Conservation (phyloP, 108 stramenopile species). For the Stephanodiscus minutulus region DNA sequence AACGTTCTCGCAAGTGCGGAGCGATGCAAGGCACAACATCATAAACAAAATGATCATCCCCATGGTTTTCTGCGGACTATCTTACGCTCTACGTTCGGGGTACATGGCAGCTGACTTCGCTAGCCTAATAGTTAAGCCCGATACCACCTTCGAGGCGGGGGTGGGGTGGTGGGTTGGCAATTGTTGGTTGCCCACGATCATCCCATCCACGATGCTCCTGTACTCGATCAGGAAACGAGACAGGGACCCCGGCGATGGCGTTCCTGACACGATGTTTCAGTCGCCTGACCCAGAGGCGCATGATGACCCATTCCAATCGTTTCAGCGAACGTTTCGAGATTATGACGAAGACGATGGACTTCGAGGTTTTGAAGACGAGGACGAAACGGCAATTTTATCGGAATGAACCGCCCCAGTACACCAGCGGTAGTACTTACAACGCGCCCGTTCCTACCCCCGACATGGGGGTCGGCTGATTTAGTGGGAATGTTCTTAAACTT, state of each 20-base stretch:
- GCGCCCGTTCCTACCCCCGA: too few species aligned
- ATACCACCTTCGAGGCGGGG: conserved; percentile 30
- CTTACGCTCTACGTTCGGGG: conserved; percentile 46
- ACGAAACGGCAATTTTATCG: conserved; percentile 5
- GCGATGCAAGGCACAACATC: conserved; percentile 23
- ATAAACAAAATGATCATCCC: conserved; percentile 51
- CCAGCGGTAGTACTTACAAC: too few species aligned
- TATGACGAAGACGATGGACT: conserved; percentile 11
- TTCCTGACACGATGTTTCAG: conserved; percentile 28
- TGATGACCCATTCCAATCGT: conserved; percentile 30
- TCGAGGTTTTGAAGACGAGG: conserved; percentile 33
- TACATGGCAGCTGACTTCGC: conserved; percentile 48
- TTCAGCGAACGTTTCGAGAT: conserved; percentile 31
- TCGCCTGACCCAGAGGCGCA: not conserved
- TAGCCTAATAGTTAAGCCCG: conserved; percentile 21
- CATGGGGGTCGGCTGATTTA: too few species aligned
- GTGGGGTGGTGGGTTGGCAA: conserved; percentile 59
- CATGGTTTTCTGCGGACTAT: conserved; percentile 48
- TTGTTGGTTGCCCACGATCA: conserved; percentile 47
- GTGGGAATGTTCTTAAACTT: too few species aligned
- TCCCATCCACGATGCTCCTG: conserved; percentile 44
- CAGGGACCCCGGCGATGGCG: conserved; percentile 35
- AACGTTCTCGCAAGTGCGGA: conserved; percentile 31
- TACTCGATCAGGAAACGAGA: conserved; percentile 61
- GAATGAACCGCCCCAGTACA: too few species aligned